Conservation (phyloP, 2,329 filamentous ascomycete genomes). For the Fusarium solani-melongenae region DNA sequence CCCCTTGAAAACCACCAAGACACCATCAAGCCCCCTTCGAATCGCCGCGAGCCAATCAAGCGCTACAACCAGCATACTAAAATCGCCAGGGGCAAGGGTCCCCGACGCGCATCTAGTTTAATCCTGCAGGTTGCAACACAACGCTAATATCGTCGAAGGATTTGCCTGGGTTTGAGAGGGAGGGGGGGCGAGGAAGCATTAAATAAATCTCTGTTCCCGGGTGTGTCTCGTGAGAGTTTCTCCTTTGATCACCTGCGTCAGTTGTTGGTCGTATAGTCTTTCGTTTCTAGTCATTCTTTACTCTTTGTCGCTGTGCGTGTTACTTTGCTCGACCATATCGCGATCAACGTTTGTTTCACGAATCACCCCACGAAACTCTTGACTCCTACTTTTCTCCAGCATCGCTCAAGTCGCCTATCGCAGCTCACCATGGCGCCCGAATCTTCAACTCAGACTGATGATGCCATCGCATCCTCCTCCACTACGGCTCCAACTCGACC, state of each 20-base stretch:
- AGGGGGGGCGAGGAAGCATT: neutral
- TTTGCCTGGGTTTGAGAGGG: neutral
- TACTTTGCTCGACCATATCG: neutral
- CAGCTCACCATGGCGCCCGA: conserved; percentile 37
- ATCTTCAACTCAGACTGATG: conserved; percentile 36
- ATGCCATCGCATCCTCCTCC: conserved; percentile 10
- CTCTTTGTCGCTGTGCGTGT: conserved; percentile 14
- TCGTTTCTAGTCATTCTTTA: conserved; percentile 13
- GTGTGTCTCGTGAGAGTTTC: neutral
- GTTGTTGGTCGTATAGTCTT: neutral
- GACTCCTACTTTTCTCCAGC: neutral
- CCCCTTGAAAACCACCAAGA: conserved; percentile 7
- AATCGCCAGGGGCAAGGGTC: conserved; percentile 12
- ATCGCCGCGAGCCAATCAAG: conserved; percentile 20
- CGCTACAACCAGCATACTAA: conserved; percentile 18
- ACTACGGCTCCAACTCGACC: conserved; percentile 18
- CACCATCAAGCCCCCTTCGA: conserved; percentile 9
- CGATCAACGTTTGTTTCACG: neutral
- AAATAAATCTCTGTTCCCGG: conserved; percentile 14
- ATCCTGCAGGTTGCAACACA: neutral
- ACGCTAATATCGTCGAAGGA: conserved; percentile 2
- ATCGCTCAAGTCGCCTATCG: neutral
- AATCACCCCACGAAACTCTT: neutral
- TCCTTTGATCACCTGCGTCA: conserved; percentile 4
- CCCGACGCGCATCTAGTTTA: neutral